A percentile compares a stretch with the other conserved stretches of the same genome.
Evolutionary conservation across 129 eudicot genomes (phyloP).

Genomic region (carrot (Daucus carota)): DNA sequence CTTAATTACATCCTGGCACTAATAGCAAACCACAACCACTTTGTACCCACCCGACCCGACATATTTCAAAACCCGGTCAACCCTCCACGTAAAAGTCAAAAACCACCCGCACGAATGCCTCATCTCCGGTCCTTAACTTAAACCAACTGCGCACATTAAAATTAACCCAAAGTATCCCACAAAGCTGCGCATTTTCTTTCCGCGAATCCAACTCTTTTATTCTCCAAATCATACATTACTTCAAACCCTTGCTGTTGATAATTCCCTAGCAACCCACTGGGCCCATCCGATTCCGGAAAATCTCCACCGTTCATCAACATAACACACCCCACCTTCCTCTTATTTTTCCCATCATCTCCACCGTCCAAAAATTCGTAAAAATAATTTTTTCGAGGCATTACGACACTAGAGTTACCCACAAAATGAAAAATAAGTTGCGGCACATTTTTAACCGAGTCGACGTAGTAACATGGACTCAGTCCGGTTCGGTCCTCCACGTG

Average conservation of each 20-base stretch:
- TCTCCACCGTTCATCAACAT: constrained; percentile 88
- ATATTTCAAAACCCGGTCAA: neutral
- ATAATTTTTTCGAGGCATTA: constrained; percentile 65
- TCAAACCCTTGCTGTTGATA: constrained; percentile 94
- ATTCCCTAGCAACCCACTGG: constrained; percentile 77
- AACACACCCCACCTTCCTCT: constrained; percentile 69
- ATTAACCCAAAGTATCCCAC: constrained; percentile 48
- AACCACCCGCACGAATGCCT: constrained; percentile 16
- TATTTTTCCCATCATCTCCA: constrained; percentile 33
- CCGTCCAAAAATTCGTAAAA: constrained; percentile 66
- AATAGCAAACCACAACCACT: neutral
- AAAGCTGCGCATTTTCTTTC: constrained; percentile 64
- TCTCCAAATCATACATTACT: constrained; percentile 88
- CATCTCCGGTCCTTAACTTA: too few species aligned
- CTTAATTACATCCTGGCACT: neutral
- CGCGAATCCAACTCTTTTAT: constrained; percentile 79
- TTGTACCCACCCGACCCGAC: neutral
- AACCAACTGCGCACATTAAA: constrained; percentile 27
- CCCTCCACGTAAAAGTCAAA: neutral
- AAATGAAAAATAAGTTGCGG: constrained; percentile 67
- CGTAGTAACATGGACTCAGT: constrained; percentile 69
- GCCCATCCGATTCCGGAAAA: constrained; percentile 75
- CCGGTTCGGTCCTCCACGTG: constrained; percentile 54
- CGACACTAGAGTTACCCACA: constrained; percentile 74
- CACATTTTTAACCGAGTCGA: constrained; percentile 20